These are phyloP conservation scores for Quercus wislizeni DNA, from an alignment of 306 rosid genomes.

Conservation along the genomic window DNA sequence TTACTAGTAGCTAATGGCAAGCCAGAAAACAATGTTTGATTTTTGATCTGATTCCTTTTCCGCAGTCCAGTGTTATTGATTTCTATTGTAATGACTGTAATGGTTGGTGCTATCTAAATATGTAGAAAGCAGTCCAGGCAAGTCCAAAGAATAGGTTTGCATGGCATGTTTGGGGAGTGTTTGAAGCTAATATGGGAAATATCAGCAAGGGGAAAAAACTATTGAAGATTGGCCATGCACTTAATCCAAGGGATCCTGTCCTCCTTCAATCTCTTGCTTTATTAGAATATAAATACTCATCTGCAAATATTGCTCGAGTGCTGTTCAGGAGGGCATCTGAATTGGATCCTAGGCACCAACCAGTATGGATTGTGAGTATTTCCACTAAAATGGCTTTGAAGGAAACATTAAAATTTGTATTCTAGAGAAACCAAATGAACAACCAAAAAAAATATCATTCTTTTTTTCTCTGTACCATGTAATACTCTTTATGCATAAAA, in stretches of 20 bases:
- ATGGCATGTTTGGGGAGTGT: conserved; percentile 98
- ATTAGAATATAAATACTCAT: conserved; percentile 75
- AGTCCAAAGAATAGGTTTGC: conserved; percentile 96
- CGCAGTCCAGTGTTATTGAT: not conserved
- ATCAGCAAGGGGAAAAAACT: conserved; percentile 76
- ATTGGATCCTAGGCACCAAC: conserved; percentile 90
- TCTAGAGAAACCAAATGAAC: no score
- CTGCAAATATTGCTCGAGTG: conserved; percentile 77
- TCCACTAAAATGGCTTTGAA: not conserved
- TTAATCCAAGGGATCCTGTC: conserved; percentile 92
- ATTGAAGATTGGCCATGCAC: conserved; percentile 78
- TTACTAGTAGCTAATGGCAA: not conserved
- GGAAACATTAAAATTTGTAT: no score
- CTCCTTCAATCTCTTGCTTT: conserved; percentile 95
- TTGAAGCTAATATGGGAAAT: conserved; percentile 79
- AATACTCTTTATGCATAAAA: not conserved
- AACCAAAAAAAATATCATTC: not conserved
- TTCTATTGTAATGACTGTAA: conserved; percentile 6
- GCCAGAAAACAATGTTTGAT: not conserved
- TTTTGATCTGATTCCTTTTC: not conserved
- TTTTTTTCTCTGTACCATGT: not conserved
- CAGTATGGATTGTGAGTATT: conserved; percentile 89
- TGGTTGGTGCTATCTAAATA: conserved; percentile 13
- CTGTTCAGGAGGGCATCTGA: conserved; percentile 85
- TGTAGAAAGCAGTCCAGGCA: conserved; percentile 82